Base-by-base conservation (phyloP, 2,329 filamentous ascomycete genomes). In the Claviceps sp. region DNA sequence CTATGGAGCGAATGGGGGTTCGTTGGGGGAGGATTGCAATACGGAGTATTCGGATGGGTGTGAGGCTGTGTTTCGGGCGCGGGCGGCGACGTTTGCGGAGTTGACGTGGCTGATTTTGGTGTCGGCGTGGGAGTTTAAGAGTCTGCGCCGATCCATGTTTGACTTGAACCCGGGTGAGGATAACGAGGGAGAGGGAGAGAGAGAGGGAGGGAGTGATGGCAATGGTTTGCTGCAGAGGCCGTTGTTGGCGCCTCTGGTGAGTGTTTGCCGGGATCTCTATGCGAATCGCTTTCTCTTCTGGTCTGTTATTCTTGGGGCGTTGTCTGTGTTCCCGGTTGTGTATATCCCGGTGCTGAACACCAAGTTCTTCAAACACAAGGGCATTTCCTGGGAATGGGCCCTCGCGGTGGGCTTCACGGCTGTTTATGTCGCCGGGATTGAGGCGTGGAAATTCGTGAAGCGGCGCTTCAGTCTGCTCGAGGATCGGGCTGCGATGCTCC, bases 81-180 rank as follows among this genome's bases (percentile, higher is more conserved):
- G 85, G 9, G 84, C 84, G 0, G 83, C 84, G 26, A 82, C 83
- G 7, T 89, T 88, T 63, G 82, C 82, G 4, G 81, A 82, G 62
- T 70, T 89, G 30, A 87, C 84, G 1, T 88, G 83, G 81, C 73
- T 83, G 51, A 84, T 86, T 38, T 75, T 88, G 47, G 75, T 88
- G 61, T 80, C 84, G 1, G 85, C 85, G 2, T 89, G 85, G 85
- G 84, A 88, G 68, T 85, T 87, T 69, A 83, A 87, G 67, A 78
- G 83, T 60, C 77, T 86, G 62, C 79, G 82, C 5, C 80, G 83
- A 14, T 85, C 81, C 45, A 76, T 88, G 68, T 87, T 88, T 73
- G 74, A 76, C 44, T 78, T 88, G 61, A 72, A 81, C 59, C 74
- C 77, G 1, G 70, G 75, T 26, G 70, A 73, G 63, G 62, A 66